Conservation (phyloP, 2,329 filamentous ascomycete genomes). For the Colletotrichum scovillei region DNA sequence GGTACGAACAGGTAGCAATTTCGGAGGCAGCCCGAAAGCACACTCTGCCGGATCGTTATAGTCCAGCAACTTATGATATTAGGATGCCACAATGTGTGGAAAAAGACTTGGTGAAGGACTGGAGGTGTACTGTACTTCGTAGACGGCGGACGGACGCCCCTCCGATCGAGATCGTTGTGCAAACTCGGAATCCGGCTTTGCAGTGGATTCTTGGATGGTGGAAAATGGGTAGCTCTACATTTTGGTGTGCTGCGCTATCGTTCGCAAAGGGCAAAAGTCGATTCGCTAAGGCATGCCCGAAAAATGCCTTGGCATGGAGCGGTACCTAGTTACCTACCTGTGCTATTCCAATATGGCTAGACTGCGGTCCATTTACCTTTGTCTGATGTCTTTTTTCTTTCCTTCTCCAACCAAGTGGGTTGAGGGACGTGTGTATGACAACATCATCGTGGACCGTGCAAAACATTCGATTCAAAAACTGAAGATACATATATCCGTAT, state of each 20-base stretch:
- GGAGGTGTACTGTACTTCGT: too few species aligned
- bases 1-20: not conserved
- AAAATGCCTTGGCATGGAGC: not conserved
- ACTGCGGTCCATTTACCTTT: too few species aligned
- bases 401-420: not conserved
- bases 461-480: too few species aligned
- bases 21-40: not conserved
- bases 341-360: too few species aligned
- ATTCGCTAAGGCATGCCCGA: not conserved
- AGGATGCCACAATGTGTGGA: not conserved
- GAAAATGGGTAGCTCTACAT: not conserved
- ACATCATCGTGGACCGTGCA: not conserved
- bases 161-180: not conserved
- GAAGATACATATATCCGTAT: too few species aligned
- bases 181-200: not conserved
- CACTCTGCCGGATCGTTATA: not conserved
- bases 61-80: not conserved
- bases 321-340: too few species aligned
- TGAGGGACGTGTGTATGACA: conserved; percentile 25
- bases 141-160: not conserved
- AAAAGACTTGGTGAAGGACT: not conserved
- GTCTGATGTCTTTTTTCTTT: not conserved
- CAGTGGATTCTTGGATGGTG: not conserved
- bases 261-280: not conserved
- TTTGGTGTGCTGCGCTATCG: not conserved